Base-by-base conservation (phyloP, 306 rosid genomes). In the Gastrolobium villosum region DNA sequence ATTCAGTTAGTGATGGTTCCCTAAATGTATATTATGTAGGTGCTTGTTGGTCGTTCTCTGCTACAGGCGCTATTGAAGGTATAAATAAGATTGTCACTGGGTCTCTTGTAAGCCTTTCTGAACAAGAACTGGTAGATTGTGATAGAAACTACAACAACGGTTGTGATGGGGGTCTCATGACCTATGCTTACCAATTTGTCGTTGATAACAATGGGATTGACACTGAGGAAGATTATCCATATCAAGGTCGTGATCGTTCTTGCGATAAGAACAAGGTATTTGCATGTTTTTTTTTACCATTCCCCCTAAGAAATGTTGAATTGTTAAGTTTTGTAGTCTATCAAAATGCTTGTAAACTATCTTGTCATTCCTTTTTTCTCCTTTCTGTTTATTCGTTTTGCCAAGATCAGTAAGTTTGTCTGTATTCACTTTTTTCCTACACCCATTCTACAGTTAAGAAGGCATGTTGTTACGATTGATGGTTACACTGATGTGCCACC, bases 21-120 rank as follows among this genome's bases (percentile, higher is more conserved):
- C 1, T 35, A 28, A 57, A 54, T 79, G 50, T 72, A 20, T 80
- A 59, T 50, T 67, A 76, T 77, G 40, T 72, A 94, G 99, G 99
- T 74, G 93, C 97, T 67, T 94, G 99, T 79, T 94, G 99, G 99
- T 41, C 99, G 31, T 94, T 94, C 85, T 84, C 99, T 9, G 92
- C 95, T 6, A 94, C 97, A 0, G 99, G 99, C 31, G 99, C 99
- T 34, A 87, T 94, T 32, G 99, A 94, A 91, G 99, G 95, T 10
- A 88, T 94, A 85, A 94, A 92, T 63, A 87, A 94, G 85, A 89
- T 94, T 70, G 94, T 84, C 41, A 87, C 99, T 0, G 99, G 95
- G 13, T 90, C 99, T 48, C 97, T 94, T 63, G 54, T 76, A 53
- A 94, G 97, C 76, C 92, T 94, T 68, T 92, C 99, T n/a, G 99